Conservation (phyloP, 2,329 filamentous ascomycete genomes). For the Phaeosphaeria sp. region DNA sequence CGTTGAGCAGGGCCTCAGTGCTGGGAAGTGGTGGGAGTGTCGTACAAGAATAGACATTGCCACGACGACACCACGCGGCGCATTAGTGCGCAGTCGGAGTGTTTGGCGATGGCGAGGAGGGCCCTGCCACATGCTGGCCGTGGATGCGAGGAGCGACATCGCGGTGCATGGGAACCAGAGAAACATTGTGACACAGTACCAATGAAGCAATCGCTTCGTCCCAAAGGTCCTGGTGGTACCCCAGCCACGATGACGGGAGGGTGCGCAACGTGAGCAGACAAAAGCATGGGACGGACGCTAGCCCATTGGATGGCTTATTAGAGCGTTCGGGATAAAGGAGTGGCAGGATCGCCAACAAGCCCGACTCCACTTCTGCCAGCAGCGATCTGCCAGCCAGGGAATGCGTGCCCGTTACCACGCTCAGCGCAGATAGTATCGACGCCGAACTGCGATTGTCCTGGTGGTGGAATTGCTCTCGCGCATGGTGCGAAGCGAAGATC, state of each 20-base stretch:
- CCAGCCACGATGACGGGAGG: slow-evolving; percentile 36
- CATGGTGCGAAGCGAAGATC: slow-evolving; percentile 8
- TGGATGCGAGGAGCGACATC: slow-evolving; percentile 5
- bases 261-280: slow-evolving; percentile 24
- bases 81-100: slow-evolving; percentile 1
- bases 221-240: slow-evolving; percentile 29
- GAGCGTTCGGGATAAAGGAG: slow-evolving; percentile 12
- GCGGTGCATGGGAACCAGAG: background rate
- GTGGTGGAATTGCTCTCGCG: slow-evolving; percentile 5
- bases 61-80: slow-evolving; percentile 11
- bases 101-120: background rate
- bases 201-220: slow-evolving; percentile 8
- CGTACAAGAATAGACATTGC: slow-evolving; percentile 8
- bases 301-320: slow-evolving; percentile 5
- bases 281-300: slow-evolving; percentile 21
- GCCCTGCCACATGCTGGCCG: background rate
- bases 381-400: background rate
- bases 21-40: background rate
- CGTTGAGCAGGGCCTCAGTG: background rate
- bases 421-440: background rate
- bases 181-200: slow-evolving; percentile 9
- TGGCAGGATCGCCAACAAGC: background rate
- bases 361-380: background rate
- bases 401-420: background rate
- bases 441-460: slow-evolving; percentile 6